These are phyloP conservation scores for Colletotrichum lupini DNA, from an alignment of 2,329 filamentous ascomycete genomes.

Conservation along the genomic window DNA sequence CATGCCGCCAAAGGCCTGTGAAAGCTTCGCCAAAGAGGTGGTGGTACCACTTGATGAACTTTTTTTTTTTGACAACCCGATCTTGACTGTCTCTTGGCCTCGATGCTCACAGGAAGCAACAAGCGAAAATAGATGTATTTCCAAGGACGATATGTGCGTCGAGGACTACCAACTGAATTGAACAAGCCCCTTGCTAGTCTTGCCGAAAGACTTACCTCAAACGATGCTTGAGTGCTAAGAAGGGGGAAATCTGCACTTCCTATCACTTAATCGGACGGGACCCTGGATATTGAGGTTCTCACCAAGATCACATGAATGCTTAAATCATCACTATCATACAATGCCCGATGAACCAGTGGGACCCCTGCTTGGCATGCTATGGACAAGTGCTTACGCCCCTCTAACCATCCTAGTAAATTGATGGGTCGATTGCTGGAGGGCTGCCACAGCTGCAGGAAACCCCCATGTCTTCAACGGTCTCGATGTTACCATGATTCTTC, in stretches of 20 bases:
- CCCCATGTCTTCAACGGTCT: neutral
- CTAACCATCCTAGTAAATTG: neutral
- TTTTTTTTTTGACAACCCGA: neutral
- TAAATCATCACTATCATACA: neutral
- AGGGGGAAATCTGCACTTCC: neutral
- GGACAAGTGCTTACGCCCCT: neutral
- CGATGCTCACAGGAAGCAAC: neutral
- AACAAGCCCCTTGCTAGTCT: neutral
- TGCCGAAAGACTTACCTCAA: neutral
- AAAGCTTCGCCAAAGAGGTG: neutral
- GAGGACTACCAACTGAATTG: neutral
- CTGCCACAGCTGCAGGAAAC: neutral
- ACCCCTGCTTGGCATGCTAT: neutral
- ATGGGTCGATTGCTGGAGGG: neutral
- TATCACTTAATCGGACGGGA: too few relatives aligned
- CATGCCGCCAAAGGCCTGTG: neutral
- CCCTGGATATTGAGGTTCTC: neutral
- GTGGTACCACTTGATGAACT: neutral
- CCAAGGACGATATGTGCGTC: neutral
- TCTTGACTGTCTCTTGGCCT: rapidly evolving
- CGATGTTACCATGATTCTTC: neutral
- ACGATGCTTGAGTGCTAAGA: neutral
- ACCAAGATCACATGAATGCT: neutral
- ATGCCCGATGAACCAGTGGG: neutral
- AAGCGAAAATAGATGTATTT: too few relatives aligned